Percentiles rank a stretch among this genome's conserved stretches.
Conservation (phyloP, 2,329 filamentous ascomycete species). For the Thielaviopsis ethacetica region DNA sequence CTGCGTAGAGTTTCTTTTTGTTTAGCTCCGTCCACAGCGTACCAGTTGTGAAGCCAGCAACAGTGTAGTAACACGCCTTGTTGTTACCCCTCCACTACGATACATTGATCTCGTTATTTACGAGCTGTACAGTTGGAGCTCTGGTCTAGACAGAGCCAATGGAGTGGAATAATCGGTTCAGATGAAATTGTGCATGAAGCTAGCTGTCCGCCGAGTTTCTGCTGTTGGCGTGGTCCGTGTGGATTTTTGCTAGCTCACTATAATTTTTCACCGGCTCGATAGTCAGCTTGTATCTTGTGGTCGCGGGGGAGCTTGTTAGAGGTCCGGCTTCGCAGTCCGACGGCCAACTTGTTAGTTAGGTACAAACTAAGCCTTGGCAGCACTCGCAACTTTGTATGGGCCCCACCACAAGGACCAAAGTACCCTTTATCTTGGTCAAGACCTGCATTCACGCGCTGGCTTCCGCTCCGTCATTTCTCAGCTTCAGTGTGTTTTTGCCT, state of each 20-base stretch:
- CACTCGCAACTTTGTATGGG: neutral
- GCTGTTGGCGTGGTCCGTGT: too few relatives aligned
- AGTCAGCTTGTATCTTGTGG: neutral
- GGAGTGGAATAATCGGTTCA: neutral
- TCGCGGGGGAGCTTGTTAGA: neutral
- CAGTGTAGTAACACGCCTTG: too few relatives aligned
- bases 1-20: too few relatives aligned
- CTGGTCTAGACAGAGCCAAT: neutral
- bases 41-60: too few relatives aligned
- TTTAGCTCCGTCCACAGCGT: too few relatives aligned
- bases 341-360: conserved; percentile 1
- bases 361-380: neutral
- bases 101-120: neutral
- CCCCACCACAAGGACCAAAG: neutral
- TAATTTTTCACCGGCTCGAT: too few relatives aligned
- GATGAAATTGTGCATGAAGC: neutral
- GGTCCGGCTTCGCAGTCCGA: conserved; percentile 12
- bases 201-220: neutral
- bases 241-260: too few relatives aligned
- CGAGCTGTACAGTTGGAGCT: neutral
- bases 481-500: neutral
- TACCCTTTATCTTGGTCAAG: neutral
- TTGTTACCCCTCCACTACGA: too few relatives aligned
- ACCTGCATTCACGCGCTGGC: neutral
- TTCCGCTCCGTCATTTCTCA: neutral